Conservation (phyloP, 257 asterid species). For the Echites panduratus region DNA sequence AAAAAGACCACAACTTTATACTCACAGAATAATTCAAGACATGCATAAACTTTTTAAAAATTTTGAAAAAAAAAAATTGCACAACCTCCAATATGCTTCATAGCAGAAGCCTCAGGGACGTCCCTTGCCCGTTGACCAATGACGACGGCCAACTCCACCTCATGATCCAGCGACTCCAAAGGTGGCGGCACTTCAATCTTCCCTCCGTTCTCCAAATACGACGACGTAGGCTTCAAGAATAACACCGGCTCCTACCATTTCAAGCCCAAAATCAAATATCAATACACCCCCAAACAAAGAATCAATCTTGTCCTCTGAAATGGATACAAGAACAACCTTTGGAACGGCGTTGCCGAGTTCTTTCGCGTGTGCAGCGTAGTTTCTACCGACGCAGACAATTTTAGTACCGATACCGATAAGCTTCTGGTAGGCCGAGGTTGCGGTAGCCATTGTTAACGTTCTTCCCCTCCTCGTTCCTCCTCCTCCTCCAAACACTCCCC, state of each 20-base stretch:
- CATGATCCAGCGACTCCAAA: constrained; percentile 77
- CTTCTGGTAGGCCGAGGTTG: constrained; percentile 59
- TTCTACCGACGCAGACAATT: constrained; percentile 91
- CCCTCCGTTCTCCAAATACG: constrained; percentile 86
- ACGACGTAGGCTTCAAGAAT: constrained; percentile 93
- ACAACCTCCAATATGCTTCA: constrained; percentile 82
- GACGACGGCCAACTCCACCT: constrained; percentile 96
- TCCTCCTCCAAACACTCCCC: neutral
- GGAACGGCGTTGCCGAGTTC: constrained; percentile 95
- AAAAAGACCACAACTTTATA: neutral
- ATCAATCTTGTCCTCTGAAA: neutral
- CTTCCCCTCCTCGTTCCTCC: neutral
- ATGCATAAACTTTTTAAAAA: neutral
- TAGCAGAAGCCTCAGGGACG: constrained; percentile 73
- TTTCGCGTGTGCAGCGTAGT: constrained; percentile 95
- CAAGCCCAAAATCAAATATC: too few species aligned
- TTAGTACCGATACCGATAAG: constrained; percentile 72
- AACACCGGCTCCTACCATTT: constrained; percentile 78
- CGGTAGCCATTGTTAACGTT: constrained; percentile 45
- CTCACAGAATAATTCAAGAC: neutral
- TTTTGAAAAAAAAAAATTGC: neutral
- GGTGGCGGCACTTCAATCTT: constrained; percentile 78
- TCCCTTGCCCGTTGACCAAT: constrained; percentile 80
- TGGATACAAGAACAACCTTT: constrained; percentile 30
- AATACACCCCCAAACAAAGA: neutral